Evolutionary conservation across 83 land plant species (phyloP).

Genomic region (Picea engelmannii): DNA sequence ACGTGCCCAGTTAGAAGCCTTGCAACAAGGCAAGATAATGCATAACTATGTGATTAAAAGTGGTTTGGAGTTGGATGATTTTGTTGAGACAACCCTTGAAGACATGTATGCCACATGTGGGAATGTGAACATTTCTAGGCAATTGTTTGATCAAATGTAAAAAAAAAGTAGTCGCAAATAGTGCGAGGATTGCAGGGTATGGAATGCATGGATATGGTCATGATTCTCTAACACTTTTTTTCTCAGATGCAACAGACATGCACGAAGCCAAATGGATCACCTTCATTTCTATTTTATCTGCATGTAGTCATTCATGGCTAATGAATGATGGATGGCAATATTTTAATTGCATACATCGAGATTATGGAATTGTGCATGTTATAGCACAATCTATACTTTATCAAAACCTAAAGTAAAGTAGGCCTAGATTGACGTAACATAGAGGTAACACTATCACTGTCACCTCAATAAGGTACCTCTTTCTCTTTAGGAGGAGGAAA

Average conservation of each 20-base stretch:
- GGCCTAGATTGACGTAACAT: no score
- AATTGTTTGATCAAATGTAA: conserved; percentile 41
- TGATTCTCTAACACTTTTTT: conserved; percentile 9
- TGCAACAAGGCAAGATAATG: conserved; percentile 50
- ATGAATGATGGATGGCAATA: conserved; percentile 42
- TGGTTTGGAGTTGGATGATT: conserved; percentile 26
- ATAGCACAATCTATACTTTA: no score
- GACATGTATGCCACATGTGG: no score
- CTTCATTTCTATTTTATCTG: no score
- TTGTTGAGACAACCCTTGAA: conserved; percentile 44
- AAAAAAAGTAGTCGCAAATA: neutral
- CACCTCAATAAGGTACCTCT: no score
- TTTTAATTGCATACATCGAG: conserved; percentile 33
- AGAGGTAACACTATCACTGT: no score
- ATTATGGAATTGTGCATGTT: conserved; percentile 22
- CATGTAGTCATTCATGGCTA: conserved; percentile 26
- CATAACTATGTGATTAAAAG: conserved; percentile 46
- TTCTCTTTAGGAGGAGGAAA: no score
- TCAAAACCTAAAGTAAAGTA: no score
- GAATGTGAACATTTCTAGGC: no score
- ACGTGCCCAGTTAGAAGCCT: conserved; percentile 31
- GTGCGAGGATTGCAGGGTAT: conserved; percentile 35
- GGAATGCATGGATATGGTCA: conserved; percentile 31
- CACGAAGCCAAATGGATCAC: conserved; percentile 21
- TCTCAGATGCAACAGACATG: conserved; percentile 27